A percentile compares a stretch with the other conserved stretches of the same genome.
These are phyloP conservation scores for Teunomyces funiuensis DNA, from an alignment of 805 yeast genomes.

Conservation along the genomic window DNA sequence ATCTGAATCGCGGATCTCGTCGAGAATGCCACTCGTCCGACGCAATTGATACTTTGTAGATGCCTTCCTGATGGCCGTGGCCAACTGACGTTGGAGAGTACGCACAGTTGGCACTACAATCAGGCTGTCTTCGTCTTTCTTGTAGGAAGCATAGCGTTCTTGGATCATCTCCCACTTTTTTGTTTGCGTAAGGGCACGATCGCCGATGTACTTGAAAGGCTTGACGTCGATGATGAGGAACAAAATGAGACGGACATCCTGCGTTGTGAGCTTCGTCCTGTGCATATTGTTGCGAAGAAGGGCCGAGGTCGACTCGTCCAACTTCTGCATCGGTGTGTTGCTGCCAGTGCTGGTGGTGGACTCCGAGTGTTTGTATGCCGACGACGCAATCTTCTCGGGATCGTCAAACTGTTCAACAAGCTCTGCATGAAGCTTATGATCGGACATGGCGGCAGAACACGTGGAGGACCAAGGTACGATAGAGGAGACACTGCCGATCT, in stretches of 20 bases:
- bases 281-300: constrained; percentile 8
- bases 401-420: constrained; percentile 1
- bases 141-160: constrained; percentile 19
- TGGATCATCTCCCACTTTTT: constrained; percentile 38
- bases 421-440: constrained; percentile 2
- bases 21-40: constrained; percentile 10
- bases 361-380: constrained; percentile 1
- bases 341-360: constrained; percentile 2
- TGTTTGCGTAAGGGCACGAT: constrained; percentile 31
- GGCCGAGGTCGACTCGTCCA: not conserved
- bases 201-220: constrained; percentile 40
- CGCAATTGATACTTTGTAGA: constrained; percentile 6
- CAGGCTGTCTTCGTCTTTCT: constrained; percentile 8
- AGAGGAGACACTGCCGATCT: constrained; percentile 1
- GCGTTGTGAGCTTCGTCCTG: constrained; percentile 25
- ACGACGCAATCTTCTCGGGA: constrained; percentile 1
- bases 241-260: constrained; percentile 31
- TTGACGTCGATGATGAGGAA: constrained; percentile 29
- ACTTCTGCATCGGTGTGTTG: not conserved
- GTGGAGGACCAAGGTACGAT: too few species aligned
- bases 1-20: constrained; percentile 4
- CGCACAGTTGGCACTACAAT: constrained; percentile 34
- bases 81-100: constrained; percentile 36
- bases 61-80: constrained; percentile 33
- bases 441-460: constrained; percentile 3